These are phyloP conservation scores for Inga leiocalycina DNA, from an alignment of 306 rosid species.

Conservation along the genomic window DNA sequence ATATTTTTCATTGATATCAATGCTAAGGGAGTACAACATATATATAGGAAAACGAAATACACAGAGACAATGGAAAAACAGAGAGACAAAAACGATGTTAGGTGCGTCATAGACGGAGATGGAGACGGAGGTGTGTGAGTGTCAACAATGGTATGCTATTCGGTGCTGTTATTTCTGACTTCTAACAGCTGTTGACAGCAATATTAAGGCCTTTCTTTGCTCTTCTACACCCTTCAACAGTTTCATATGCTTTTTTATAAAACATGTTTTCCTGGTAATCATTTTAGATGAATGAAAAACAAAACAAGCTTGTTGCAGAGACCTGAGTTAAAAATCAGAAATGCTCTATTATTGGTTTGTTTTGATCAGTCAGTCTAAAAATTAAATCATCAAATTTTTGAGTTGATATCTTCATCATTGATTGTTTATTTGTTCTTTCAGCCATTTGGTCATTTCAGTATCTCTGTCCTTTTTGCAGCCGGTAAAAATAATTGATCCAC, in stretches of 20 bases:
- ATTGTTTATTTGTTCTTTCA: slow-evolving; percentile 23
- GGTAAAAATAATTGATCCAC: slow-evolving; percentile 87
- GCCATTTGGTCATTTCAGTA: slow-evolving; percentile 34
- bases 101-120: too few species aligned
- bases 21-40: too few species aligned
- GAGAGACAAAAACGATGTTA: too few species aligned
- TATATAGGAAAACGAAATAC: too few species aligned
- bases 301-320: slow-evolving; percentile 26
- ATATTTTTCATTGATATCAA: too few species aligned
- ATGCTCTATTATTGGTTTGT: slow-evolving; percentile 17
- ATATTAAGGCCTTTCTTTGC: slow-evolving; percentile 20
- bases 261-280: background rate
- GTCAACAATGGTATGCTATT: too few species aligned
- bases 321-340: slow-evolving; percentile 10
- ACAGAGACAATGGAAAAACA: too few species aligned
- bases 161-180: too few species aligned
- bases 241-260: background rate
- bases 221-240: background rate
- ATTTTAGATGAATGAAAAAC: slow-evolving; percentile 21
- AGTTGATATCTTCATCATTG: slow-evolving; percentile 22
- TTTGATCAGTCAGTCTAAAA: slow-evolving; percentile 23
- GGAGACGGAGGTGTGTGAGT: too few species aligned
- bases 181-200: background rate
- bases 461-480: slow-evolving; percentile 72
- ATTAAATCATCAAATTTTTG: slow-evolving; percentile 22